phyloP scores from a whole-genome alignment of 768 basidiomycete genomes.

The Candolleomyces eurysporus region DNA sequence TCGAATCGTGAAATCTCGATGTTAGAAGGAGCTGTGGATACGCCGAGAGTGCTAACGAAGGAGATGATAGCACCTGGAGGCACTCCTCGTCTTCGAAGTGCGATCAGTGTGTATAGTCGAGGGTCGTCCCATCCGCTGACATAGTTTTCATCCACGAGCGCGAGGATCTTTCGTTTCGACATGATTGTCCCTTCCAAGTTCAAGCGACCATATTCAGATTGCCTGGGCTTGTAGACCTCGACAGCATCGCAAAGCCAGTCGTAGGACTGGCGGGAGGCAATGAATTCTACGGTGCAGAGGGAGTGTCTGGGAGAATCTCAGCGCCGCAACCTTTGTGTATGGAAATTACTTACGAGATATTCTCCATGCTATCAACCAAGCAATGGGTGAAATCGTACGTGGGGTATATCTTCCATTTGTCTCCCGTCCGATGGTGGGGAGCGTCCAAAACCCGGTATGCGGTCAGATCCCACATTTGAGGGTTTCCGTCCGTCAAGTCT shows the following conservation, averaged over 20 bases:
- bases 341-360: slow-evolving; percentile 85
- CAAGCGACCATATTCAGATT: slow-evolving; percentile 94
- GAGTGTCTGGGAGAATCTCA: slow-evolving; percentile 66
- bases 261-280: slow-evolving; percentile 93
- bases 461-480: slow-evolving; percentile 99
- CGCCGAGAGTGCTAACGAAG: slow-evolving; percentile 93
- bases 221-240: slow-evolving; percentile 95
- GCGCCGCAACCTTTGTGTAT: too few species aligned
- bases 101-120: slow-evolving; percentile 93
- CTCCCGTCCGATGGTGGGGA: slow-evolving; percentile 89
- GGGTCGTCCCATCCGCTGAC: slow-evolving; percentile 98
- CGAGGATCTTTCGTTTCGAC: slow-evolving; percentile 93
- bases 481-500: slow-evolving; percentile 88
- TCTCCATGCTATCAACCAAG: slow-evolving; percentile 96
- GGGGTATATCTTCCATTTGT: slow-evolving; percentile 96
- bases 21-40: slow-evolving; percentile 79
- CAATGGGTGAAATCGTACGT: slow-evolving; percentile 99
- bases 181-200: slow-evolving; percentile 93
- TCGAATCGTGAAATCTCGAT: slow-evolving; percentile 91
- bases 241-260: slow-evolving; percentile 99
- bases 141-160: slow-evolving; percentile 79
- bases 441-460: slow-evolving; percentile 92
- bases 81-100: slow-evolving; percentile 89
- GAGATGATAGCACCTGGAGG: slow-evolving; percentile 95
- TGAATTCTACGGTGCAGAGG: slow-evolving; percentile 93